phyloP scores from a whole-genome alignment of 495 filamentous ascomycete species.

The Lepidopterella palustris region DNA sequence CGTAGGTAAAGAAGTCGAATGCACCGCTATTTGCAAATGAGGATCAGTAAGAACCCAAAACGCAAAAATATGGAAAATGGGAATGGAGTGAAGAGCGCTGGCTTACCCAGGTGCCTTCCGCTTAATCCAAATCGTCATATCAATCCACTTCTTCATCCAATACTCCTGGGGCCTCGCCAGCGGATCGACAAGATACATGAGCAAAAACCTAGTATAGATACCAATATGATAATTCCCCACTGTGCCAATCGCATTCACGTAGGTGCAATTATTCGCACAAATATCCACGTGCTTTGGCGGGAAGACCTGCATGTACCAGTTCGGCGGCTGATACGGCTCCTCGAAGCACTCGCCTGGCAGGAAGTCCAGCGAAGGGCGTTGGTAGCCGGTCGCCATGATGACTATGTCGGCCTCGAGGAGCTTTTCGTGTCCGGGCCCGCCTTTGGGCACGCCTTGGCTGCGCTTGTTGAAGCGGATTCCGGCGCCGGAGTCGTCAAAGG shows the following conservation, averaged over 20 bases:
- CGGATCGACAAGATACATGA: conserved; percentile 80
- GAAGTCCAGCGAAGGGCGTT: conserved; percentile 65
- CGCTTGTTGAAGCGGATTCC: conserved; percentile 67
- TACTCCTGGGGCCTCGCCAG: conserved; percentile 61
- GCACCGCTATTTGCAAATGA: conserved; percentile 44
- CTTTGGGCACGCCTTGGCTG: conserved; percentile 63
- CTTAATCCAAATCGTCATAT: conserved; percentile 74
- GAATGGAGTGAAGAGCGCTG: conserved; percentile 9
- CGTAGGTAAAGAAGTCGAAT: conserved; percentile 85
- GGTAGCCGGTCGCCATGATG: conserved; percentile 77
- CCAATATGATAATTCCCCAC: conserved; percentile 86
- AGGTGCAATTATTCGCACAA: conserved; percentile 78
- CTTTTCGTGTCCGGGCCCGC: conserved; percentile 58
- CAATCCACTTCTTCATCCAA: conserved; percentile 82
- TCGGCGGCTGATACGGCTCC: conserved; percentile 66
- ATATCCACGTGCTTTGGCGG: conserved; percentile 59
- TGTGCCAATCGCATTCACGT: conserved; percentile 71
- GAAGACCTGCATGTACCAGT: conserved; percentile 84
- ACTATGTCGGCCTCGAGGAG: conserved; percentile 66
- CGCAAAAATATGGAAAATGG: not conserved
- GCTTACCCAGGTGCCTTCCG: conserved; percentile 46
- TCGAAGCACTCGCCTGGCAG: conserved; percentile 65
- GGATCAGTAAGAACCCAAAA: not conserved
- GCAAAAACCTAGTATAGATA: conserved; percentile 75
- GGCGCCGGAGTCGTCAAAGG: conserved; percentile 57